Percentiles rank a stretch among this genome's conserved stretches.
These are phyloP conservation scores for Microbotryomycetes sp. DNA, from an alignment of 1,284 basidiomycete genomes.

Conservation along the genomic window DNA sequence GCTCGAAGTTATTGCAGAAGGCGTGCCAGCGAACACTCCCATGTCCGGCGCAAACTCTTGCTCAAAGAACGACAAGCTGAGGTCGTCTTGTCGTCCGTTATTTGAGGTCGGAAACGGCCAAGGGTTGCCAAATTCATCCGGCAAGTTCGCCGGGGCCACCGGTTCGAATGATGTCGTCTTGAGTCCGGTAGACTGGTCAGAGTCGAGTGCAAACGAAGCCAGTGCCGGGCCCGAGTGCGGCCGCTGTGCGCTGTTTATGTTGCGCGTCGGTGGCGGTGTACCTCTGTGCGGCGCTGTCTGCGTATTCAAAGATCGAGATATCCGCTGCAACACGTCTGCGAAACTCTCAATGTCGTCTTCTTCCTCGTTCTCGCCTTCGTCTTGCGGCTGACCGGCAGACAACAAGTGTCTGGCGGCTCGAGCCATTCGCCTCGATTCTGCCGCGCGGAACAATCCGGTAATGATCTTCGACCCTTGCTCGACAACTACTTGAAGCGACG, in stretches of 20 bases:
- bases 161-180: not conserved
- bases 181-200: not conserved
- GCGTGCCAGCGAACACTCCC: not conserved
- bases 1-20: not conserved
- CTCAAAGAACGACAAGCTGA: not conserved
- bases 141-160: not conserved
- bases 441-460: constrained; percentile 26
- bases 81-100: not conserved
- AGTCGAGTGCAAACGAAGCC: not conserved
- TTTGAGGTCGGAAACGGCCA: not conserved
- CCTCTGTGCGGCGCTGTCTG: constrained; percentile 28
- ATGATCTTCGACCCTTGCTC: constrained; percentile 24
- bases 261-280: constrained; percentile 30
- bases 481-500: constrained; percentile 16
- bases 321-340: constrained; percentile 27
- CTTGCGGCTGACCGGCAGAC: constrained; percentile 1
- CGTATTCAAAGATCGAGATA: constrained; percentile 23
- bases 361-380: constrained; percentile 4
- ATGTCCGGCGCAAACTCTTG: not conserved
- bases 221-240: not conserved
- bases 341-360: constrained; percentile 23
- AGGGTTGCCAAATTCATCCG: not conserved
- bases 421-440: constrained; percentile 15
- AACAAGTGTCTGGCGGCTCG: constrained; percentile 23
- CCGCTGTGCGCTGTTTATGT: constrained; percentile 14